These are phyloP conservation scores for Selaginella tamariscina DNA, from an alignment of 75 land plant species.

Conservation along the genomic window DNA sequence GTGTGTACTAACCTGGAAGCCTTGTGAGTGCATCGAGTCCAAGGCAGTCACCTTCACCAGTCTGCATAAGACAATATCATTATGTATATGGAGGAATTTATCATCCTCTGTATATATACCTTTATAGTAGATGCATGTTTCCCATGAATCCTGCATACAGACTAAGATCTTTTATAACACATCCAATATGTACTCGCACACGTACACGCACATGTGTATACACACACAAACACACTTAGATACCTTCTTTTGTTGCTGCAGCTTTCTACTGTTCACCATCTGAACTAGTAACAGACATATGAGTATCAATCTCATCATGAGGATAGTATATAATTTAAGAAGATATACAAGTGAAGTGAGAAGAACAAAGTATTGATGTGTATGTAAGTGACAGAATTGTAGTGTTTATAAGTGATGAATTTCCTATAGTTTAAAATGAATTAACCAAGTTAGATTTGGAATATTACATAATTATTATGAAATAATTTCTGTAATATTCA, in stretches of 20 bases:
- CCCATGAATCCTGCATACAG: too few relatives aligned
- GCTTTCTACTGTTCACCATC: not conserved
- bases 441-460: not conserved
- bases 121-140: too few relatives aligned
- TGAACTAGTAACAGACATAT: too few relatives aligned
- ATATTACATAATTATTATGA: not conserved
- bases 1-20: too few relatives aligned
- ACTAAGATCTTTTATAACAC: not conserved
- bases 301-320: too few relatives aligned
- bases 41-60: too few relatives aligned
- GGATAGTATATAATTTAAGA: too few relatives aligned
- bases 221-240: not conserved
- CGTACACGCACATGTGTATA: too few relatives aligned
- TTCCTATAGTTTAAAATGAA: not conserved
- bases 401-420: not conserved
- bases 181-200: not conserved
- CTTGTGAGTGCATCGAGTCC: too few relatives aligned
- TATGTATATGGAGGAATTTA: too few relatives aligned
- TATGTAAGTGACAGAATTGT: not conserved
- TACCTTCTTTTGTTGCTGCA: not conserved
- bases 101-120: too few relatives aligned
- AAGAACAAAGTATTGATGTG: not conserved
- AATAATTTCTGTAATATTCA: not conserved
- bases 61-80: not conserved
- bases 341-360: too few relatives aligned